Evolutionary conservation across 2,329 filamentous ascomycete species (phyloP).

Genomic region (Huntiella moniliformis): DNA sequence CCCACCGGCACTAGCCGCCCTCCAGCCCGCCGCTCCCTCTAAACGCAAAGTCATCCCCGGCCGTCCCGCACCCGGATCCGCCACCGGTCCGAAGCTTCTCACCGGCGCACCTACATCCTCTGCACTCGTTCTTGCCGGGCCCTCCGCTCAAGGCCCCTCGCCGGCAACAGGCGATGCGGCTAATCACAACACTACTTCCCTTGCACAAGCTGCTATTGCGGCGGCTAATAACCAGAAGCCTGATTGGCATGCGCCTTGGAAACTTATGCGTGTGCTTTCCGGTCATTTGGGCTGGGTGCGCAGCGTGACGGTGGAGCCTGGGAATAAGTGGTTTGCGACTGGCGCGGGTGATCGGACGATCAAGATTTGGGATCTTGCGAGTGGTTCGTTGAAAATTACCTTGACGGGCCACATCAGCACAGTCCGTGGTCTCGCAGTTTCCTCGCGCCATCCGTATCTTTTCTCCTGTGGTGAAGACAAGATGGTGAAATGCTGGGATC

Average conservation of each 20-base stretch:
- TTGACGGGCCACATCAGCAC: conserved; percentile 90
- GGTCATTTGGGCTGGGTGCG: conserved; percentile 94
- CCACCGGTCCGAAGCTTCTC: conserved; percentile 19
- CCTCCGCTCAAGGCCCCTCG: background rate
- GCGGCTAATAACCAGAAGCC: conserved; percentile 40
- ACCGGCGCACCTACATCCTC: conserved; percentile 21
- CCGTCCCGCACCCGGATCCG: conserved; percentile 10
- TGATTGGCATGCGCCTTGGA: conserved; percentile 97
- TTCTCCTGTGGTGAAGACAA: conserved; percentile 98
- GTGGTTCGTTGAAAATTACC: conserved; percentile 65
- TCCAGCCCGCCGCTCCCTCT: conserved; percentile 36
- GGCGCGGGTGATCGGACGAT: conserved; percentile 91
- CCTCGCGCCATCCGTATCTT: conserved; percentile 82
- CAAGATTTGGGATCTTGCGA: conserved; percentile 95
- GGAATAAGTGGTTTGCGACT: conserved; percentile 94
- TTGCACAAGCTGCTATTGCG: conserved; percentile 17
- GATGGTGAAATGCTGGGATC: conserved; percentile 99
- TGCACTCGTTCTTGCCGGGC: conserved; percentile 1
- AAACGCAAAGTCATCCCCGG: conserved; percentile 8
- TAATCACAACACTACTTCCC: conserved; percentile 12
- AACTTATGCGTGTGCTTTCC: conserved; percentile 91
- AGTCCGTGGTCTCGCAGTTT: conserved; percentile 79
- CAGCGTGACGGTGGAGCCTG: conserved; percentile 74
- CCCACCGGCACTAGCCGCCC: conserved; percentile 59
- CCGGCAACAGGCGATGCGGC: background rate